phyloP scores from a whole-genome alignment of 2,329 filamentous ascomycete genomes.

The Cytospora leucostoma region DNA sequence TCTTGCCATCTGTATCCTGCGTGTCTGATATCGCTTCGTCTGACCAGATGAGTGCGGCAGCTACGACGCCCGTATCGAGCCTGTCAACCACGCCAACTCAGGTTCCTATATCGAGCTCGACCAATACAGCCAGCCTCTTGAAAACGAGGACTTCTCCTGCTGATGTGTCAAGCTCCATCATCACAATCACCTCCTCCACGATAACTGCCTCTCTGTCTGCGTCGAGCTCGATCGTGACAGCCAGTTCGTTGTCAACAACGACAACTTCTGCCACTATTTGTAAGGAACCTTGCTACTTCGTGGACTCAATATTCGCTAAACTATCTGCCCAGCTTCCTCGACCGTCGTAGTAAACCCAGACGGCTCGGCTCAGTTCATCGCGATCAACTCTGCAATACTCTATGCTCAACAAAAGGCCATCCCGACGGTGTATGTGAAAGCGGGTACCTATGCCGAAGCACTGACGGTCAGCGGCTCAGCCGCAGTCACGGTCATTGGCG shows the following conservation, averaged over 20 bases:
- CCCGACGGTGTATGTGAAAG: constrained; percentile 46
- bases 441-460: constrained; percentile 48
- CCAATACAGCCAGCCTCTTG: not conserved
- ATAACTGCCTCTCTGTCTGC: too few species aligned
- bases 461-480: constrained; percentile 43
- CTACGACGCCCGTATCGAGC: not conserved
- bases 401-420: constrained; percentile 44
- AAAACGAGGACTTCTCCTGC: not conserved
- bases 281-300: not conserved
- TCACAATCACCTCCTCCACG: not conserved
- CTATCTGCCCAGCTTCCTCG: constrained; percentile 1
- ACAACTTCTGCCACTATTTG: not conserved
- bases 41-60: not conserved
- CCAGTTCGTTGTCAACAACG: not conserved
- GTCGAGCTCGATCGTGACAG: too few species aligned
- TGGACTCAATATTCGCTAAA: not conserved
- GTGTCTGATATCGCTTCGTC: not conserved
- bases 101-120: not conserved
- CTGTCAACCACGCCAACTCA: not conserved
- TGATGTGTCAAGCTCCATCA: not conserved
- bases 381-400: constrained; percentile 45
- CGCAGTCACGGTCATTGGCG: constrained; percentile 45
- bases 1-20: not conserved
- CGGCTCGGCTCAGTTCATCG: constrained; percentile 47
- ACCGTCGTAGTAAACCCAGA: constrained; percentile 47